phyloP scores from a whole-genome alignment of 441 rosid species.

The Gossypium gossypioides region DNA sequence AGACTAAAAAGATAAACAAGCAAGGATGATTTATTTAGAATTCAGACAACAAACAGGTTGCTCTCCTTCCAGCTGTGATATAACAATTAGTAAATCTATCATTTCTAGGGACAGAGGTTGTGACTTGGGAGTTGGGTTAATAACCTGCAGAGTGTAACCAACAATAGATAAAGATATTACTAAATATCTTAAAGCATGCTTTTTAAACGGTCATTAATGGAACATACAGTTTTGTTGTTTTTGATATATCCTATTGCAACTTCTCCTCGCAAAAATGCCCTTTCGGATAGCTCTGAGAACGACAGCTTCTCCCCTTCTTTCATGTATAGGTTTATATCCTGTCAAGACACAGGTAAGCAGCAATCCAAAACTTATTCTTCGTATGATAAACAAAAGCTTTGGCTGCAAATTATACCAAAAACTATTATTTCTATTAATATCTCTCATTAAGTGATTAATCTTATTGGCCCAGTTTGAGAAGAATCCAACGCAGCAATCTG shows the following conservation, averaged over 20 bases:
- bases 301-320: slow-evolving; percentile 76
- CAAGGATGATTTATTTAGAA: slow-evolving; percentile 33
- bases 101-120: slow-evolving; percentile 46
- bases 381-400: not conserved
- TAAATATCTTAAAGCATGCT: not conserved
- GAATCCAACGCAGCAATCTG: not conserved
- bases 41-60: slow-evolving; percentile 30
- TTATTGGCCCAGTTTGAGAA: not conserved
- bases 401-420: not conserved
- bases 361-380: not conserved
- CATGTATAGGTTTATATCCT: slow-evolving; percentile 81
- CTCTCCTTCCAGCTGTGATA: slow-evolving; percentile 86
- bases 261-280: slow-evolving; percentile 69
- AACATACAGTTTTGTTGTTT: slow-evolving; percentile 52
- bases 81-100: slow-evolving; percentile 67
- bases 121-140: slow-evolving; percentile 63
- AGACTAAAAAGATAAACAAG: too few relatives aligned
- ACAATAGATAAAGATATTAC: slow-evolving; percentile 12
- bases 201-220: not conserved
- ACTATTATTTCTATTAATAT: not conserved
- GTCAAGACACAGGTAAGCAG: slow-evolving; percentile 10
- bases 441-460: not conserved
- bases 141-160: slow-evolving; percentile 42
- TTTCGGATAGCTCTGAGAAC: slow-evolving; percentile 66
- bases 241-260: slow-evolving; percentile 85